Percentiles rank a stretch among this genome's conserved stretches.
These are phyloP conservation scores for Phytophthora ramorum DNA, from an alignment of 352 stramenopile genomes.

Conservation along the genomic window DNA sequence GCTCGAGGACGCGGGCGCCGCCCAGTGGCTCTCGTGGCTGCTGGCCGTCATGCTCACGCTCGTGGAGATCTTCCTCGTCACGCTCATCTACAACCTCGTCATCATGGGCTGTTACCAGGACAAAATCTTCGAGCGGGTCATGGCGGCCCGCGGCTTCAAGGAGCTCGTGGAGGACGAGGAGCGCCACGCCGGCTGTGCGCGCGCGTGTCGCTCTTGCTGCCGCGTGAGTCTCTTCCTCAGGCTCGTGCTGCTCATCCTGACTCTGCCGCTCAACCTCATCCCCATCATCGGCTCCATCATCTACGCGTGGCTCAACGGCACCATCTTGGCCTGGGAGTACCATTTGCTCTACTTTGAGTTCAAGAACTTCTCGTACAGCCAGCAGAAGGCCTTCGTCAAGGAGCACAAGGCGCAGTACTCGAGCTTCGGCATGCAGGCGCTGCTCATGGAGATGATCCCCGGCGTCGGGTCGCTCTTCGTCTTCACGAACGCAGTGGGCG, in stretches of 20 bases:
- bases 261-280: conserved; percentile 73
- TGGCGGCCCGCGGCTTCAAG: conserved; percentile 52
- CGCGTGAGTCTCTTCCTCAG: conserved; percentile 61
- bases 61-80: conserved; percentile 77
- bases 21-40: conserved; percentile 57
- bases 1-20: conserved; percentile 48
- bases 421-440: conserved; percentile 72
- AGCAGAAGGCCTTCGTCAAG: conserved; percentile 63
- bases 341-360: conserved; percentile 84
- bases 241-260: conserved; percentile 61
- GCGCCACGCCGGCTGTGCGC: conserved; percentile 48
- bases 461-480: conserved; percentile 67
- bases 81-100: conserved; percentile 69
- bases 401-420: conserved; percentile 64
- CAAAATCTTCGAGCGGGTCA: conserved; percentile 70
- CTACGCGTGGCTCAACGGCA: conserved; percentile 78
- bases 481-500: conserved; percentile 78
- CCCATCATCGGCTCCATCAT: conserved; percentile 65
- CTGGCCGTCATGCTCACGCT: conserved; percentile 65
- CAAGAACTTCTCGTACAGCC: conserved; percentile 58
- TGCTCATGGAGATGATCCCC: conserved; percentile 81
- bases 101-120: conserved; percentile 66
- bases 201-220: conserved; percentile 60
- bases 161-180: conserved; percentile 59
- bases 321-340: conserved; percentile 73